Base-by-base conservation (phyloP, 257 asterid species). In the Nicotiana benthamiana region DNA sequence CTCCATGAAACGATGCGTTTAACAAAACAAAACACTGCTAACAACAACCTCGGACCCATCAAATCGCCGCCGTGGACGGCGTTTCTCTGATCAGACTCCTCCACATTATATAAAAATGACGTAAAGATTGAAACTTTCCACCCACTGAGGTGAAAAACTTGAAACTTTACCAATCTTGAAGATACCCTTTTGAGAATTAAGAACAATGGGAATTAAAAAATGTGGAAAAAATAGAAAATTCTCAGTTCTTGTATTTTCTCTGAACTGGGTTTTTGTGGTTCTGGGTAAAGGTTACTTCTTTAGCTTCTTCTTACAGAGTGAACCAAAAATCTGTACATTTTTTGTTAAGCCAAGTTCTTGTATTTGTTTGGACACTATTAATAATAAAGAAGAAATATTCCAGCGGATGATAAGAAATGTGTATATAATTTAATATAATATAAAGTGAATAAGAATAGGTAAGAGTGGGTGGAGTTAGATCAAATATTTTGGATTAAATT, bases 1-100 rank as follows among this genome's bases (percentile, higher is more conserved):
- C 94, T 92, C 98, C 98, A 94, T 94, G 87, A 87, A 92, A 88
- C 86, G 90, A 77, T 61, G 82, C 86, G 89, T 85, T 87, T 80
- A 84, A 83, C 67, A 72, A 74, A 78, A 52, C 51, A 66, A 48
- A 63, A 32, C 65, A 75, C 80, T 82, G 79, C 20, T 77, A 85
- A 84, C 82, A 85, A 85, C 82, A 91, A 77, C 83, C 87, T 81
- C 83, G 85, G 77, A 84, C 75, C 94, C 95, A 92, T 91, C 91
- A 94, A 92, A 88, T 85, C 87, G 75, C 88, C 89, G 32, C 77
- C 63, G 17, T 51, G 3, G 2, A 48, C 62, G 85, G 89, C 89
- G 72, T 84, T 86, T 28, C 79, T 64, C 90, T 90, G 94, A 92
- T 89, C 90, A 84, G 77, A 82, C 79, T 84, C 20, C 86, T 79